phyloP scores from a whole-genome alignment of 2,329 filamentous ascomycete species.

The Colletotrichum lindemuthianum region DNA sequence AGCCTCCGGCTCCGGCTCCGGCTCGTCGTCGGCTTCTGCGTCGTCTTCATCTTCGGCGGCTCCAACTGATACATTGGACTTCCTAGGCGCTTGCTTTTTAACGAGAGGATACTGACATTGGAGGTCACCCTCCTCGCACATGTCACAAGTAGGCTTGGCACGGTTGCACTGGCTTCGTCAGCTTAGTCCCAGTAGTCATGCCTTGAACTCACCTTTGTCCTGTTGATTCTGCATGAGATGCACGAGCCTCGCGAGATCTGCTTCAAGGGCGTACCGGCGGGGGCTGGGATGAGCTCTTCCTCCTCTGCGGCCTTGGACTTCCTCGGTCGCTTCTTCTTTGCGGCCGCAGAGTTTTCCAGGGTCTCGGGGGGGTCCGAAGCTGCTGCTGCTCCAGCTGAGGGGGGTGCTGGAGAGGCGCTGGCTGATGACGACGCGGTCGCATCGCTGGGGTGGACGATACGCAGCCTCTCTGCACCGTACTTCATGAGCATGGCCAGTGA shows the following conservation, averaged over 20 bases:
- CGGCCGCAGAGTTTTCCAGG: constrained; percentile 13
- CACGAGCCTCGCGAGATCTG: constrained; percentile 47
- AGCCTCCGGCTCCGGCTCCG: constrained; percentile 34
- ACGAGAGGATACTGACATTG: constrained; percentile 53
- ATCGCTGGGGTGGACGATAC: constrained; percentile 64
- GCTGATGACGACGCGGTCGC: constrained; percentile 42
- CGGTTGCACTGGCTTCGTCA: constrained; percentile 51
- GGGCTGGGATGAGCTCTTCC: constrained; percentile 11
- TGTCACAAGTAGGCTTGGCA: constrained; percentile 51
- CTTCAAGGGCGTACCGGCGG: constrained; percentile 16
- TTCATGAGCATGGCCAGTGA: constrained; percentile 66
- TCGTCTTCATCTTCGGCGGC: constrained; percentile 32
- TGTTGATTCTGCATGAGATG: constrained; percentile 49
- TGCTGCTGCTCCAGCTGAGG: constrained; percentile 15
- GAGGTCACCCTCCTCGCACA: constrained; percentile 46
- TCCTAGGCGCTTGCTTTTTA: constrained; percentile 39
- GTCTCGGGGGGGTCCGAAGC: constrained; percentile 33
- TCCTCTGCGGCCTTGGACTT: constrained; percentile 28
- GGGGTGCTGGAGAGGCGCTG: constrained; percentile 37
- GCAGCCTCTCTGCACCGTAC: constrained; percentile 66
- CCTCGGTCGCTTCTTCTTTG: constrained; percentile 31
- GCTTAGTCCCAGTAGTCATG: neutral
- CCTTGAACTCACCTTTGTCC: constrained; percentile 48
- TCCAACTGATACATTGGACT: constrained; percentile 36
- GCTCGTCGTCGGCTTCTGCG: constrained; percentile 31